Evolutionary conservation across 2,329 filamentous ascomycete genomes (phyloP), one percentile per base, ranked within the genome.

Genomic region (Apiospora kogelbergensis): DNA sequence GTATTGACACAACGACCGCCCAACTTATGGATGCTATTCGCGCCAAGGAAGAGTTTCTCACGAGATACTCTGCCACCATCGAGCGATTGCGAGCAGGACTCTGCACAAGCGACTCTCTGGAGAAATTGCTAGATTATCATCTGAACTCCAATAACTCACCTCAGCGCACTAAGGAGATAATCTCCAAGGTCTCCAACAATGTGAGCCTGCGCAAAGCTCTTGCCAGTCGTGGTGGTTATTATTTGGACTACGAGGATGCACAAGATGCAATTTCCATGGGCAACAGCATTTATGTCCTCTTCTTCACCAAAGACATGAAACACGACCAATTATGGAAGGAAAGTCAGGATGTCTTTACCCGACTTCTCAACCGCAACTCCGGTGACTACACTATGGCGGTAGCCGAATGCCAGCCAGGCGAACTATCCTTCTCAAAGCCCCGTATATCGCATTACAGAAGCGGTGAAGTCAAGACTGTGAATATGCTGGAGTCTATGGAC

Each of bases 1-100:
- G 4, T 3, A 4, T n/a, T 7, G 17, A n/a, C 9, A 11, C 11
- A 20, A 5, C 26, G 1, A 1, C 1, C 2, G 1, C 0, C 0
- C 30, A 60, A 1, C 7, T 60, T 3, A 0, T n/a, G 13, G 1
- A n/a, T 1, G 53, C 53, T 2, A 1, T 60, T 0, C 0, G 5
- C 9, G 30, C 26, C 2, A 60, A n/a, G 7, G 9, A 37, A 10
- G 7, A 37, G 2, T 37, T 37, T 0, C 7, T 2, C 3, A 1
- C 2, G 26, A 17, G 11, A 3, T 3, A 11, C 3, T n/a, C 7
- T 5, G 9, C 17, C 17, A n/a, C 17, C 1, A 2, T 60, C 1
- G 17, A n/a, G 3, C 10, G 33, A 3, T 2, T 60, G 3, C 53
- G 53, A 1, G 15, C 53, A 11, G 53, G 26, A 1, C 6, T 10